A percentile compares a stretch with the other conserved stretches of the same genome.
Evolutionary conservation across 352 stramenopile genomes (phyloP).

Genomic region (Blastocystis sp.): DNA sequence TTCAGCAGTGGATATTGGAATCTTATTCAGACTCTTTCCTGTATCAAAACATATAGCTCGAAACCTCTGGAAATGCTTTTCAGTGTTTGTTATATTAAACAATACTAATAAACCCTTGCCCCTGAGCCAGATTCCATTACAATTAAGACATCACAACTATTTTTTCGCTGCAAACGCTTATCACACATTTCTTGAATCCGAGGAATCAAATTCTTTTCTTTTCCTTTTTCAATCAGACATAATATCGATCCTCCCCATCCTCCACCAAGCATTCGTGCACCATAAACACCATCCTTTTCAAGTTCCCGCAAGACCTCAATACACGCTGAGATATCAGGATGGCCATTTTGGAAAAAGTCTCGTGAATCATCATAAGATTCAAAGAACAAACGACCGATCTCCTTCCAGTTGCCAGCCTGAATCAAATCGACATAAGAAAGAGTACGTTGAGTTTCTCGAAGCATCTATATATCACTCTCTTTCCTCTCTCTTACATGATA

Average conservation of each 20-base stretch:
- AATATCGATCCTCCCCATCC: conserved; percentile 48
- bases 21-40: neutral
- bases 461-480: conserved; percentile 35
- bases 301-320: conserved; percentile 48
- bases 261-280: conserved; percentile 35
- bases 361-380: conserved; percentile 39
- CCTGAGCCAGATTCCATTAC: conserved; percentile 13
- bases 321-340: conserved; percentile 39
- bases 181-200: conserved; percentile 50
- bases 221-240: conserved; percentile 40
- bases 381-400: conserved; percentile 44
- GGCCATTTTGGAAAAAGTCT: conserved; percentile 43
- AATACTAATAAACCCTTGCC: neutral
- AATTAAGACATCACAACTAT: conserved; percentile 52
- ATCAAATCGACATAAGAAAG: conserved; percentile 33
- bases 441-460: conserved; percentile 47
- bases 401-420: conserved; percentile 19
- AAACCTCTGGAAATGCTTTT: neutral
- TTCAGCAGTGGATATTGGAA: neutral
- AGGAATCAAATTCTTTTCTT: conserved; percentile 44
- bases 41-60: neutral
- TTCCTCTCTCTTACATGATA: neutral
- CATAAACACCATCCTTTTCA: conserved; percentile 18
- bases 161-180: neutral
- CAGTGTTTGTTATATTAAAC: neutral